Evolutionary conservation across 306 rosid genomes (phyloP), one percentile per base, ranked within the genome.

Genomic region (Prinsepia uniflora): DNA sequence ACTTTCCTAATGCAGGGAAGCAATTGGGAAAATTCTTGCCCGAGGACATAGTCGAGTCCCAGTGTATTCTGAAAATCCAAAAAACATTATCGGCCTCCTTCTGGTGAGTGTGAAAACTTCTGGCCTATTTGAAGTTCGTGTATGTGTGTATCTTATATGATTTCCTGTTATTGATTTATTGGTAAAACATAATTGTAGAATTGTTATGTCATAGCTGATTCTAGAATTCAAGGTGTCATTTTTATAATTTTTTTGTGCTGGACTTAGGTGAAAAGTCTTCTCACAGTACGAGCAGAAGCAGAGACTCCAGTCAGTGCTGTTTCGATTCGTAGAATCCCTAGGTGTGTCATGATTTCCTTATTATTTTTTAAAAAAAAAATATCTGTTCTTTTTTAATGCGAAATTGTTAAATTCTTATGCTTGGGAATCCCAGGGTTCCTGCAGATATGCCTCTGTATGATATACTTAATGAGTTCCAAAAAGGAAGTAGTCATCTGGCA

Each of bases 401-500:
- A 56, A 18, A 6, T 3, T 10, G 10, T 60, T 24, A 66, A 42
- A 24, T 48, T 54, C 50, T 22, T 34, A 54, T 22, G 63, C 79
- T 45, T 70, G 53, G 55, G 63, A 68, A 15, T 79, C 13, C 34
- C 84, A 90, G 97, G 82, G 96, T 90, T 81, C 96, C 98, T 48
- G 78, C 94, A 46, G 90, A 93, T 78, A 90, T 93, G 96, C 97
- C 98, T 63, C 81, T 93, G 36, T 88, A 93, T 64, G 97, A 90
- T 84, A 90, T 93, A 81, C 87, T 93, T 63, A 93, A 93, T 74
- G 97, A 90, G 81, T 93, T 93, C 79, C 98, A 93, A 72, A 93
- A 93, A 68, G 98, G 98, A 18, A 84, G 92, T 70, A 93, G 97
- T 81, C 98, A 93, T 74, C 84, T 93, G 94, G 98, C 97, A 40